These are phyloP conservation scores for Fraxinus quadrangulata DNA, from an alignment of 257 asterid genomes.

Conservation along the genomic window DNA sequence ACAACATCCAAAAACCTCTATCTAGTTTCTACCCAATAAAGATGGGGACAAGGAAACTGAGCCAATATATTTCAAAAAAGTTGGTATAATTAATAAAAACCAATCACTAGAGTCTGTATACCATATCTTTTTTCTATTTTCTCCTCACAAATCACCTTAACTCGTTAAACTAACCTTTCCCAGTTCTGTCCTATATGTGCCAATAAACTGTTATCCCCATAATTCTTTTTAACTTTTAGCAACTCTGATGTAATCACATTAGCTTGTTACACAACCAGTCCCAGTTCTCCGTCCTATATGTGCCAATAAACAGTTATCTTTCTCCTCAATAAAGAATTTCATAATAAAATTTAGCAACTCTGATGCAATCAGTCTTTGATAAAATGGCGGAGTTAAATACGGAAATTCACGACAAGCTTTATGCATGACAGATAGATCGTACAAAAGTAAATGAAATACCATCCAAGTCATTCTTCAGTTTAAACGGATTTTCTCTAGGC, in stretches of 20 bases:
- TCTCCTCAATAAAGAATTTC: neutral
- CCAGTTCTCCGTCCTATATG: neutral
- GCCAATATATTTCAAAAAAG: neutral
- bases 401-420: neutral
- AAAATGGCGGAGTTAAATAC: neutral
- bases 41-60: neutral
- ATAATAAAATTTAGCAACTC: neutral
- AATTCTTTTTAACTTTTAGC: too few species aligned
- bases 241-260: neutral
- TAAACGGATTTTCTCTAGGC: neutral
- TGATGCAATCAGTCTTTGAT: neutral
- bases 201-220: too few species aligned
- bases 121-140: neutral
- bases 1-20: constrained; percentile 10
- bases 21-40: neutral
- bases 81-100: neutral
- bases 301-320: neutral
- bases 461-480: neutral
- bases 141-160: neutral
- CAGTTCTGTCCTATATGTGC: neutral
- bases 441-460: neutral
- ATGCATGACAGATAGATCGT: neutral
- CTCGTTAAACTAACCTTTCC: neutral
- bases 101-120: constrained; percentile 6
- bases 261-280: neutral